A percentile compares a stretch with the other conserved stretches of the same genome.
Conservation (phyloP, 768 basidiomycete genomes). For the Russula emetica region DNA sequence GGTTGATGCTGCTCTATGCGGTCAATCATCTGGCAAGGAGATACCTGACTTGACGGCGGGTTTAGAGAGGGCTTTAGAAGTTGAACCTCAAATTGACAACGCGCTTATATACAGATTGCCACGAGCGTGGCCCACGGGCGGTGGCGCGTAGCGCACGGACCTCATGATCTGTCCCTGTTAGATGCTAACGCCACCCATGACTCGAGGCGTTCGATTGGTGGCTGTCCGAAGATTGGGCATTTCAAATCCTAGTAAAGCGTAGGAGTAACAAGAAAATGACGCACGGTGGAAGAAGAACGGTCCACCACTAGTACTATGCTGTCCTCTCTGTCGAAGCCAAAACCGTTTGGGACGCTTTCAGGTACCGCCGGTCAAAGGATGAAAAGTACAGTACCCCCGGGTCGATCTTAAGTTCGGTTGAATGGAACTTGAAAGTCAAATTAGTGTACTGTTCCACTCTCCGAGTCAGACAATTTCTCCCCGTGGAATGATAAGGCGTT, state of each 20-base stretch:
- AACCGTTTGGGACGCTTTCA: too few species aligned
- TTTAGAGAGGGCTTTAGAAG: too few species aligned
- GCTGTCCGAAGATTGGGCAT: neutral
- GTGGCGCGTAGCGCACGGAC: neutral
- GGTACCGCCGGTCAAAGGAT: neutral
- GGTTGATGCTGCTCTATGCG: too few species aligned
- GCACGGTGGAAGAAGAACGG: neutral
- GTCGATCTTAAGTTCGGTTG: neutral
- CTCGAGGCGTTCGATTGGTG: too few species aligned
- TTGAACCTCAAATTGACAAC: too few species aligned
- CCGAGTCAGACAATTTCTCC: neutral
- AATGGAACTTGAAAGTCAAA: neutral
- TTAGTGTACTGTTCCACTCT: neutral
- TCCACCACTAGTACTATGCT: too few species aligned
- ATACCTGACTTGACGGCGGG: too few species aligned
- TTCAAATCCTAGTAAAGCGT: neutral
- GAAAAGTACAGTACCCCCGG: neutral
- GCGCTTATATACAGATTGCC: too few species aligned
- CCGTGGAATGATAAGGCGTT: neutral
- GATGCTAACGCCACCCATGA: neutral
- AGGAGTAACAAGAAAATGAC: neutral
- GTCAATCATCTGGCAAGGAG: too few species aligned
- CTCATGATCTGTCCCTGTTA: neutral
- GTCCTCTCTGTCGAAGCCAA: neutral
- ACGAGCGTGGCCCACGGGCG: too few species aligned